Percentiles rank a stretch among this genome's conserved stretches.
Evolutionary conservation across 108 stramenopile genomes (phyloP).

Genomic region (Aurantiochytrium sp.): DNA sequence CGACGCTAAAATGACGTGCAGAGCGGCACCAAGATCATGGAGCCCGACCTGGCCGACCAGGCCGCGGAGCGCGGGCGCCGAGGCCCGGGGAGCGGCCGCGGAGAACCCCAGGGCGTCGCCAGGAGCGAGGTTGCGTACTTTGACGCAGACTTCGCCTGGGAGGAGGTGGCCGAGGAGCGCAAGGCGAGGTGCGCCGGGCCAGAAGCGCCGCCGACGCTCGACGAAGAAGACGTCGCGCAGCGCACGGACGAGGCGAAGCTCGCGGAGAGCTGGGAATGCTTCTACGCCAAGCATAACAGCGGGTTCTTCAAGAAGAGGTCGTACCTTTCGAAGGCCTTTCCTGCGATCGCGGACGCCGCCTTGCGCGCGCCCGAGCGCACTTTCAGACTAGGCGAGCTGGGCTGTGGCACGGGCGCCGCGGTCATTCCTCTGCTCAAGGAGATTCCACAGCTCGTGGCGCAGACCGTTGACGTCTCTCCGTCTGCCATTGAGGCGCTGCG

Average conservation of each 20-base stretch:
- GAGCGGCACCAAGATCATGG: too few relatives aligned
- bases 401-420: not conserved
- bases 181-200: not conserved
- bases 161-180: not conserved
- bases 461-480: not conserved
- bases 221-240: not conserved
- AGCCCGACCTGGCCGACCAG: too few relatives aligned
- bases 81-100: not conserved
- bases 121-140: not conserved
- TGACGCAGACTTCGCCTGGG: constrained; percentile 6
- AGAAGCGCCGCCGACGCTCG: not conserved
- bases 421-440: not conserved
- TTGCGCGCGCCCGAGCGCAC: not conserved
- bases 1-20: too few relatives aligned
- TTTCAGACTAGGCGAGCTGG: not conserved
- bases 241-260: not conserved
- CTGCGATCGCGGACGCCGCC: not conserved
- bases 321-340: not conserved
- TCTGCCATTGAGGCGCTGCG: not conserved
- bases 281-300: not conserved
- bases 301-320: not conserved
- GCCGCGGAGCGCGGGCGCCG: not conserved
- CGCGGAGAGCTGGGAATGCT: not conserved
- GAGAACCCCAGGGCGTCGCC: not conserved
- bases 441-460: not conserved